These are phyloP conservation scores for Deuterostichococcus epilithicus DNA, from an alignment of 139 green algal species.

Conservation along the genomic window DNA sequence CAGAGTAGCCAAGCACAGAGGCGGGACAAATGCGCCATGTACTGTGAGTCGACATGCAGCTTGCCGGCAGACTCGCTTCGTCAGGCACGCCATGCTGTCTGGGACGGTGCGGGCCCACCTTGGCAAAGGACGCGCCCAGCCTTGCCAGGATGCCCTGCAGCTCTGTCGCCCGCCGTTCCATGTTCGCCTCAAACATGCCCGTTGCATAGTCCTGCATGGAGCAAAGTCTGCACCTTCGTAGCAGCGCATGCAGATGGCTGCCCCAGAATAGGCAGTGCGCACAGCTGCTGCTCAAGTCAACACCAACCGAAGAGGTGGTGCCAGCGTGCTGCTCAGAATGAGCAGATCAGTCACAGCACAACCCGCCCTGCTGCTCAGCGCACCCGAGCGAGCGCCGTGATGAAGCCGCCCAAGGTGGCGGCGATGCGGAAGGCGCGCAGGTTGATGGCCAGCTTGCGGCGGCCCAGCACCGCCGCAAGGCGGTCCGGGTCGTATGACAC, in stretches of 20 bases:
- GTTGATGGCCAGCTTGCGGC: constrained; percentile 49
- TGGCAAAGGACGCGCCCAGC: constrained; percentile 83
- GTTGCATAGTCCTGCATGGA: constrained; percentile 53
- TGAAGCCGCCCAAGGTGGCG: constrained; percentile 60
- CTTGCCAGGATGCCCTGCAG: constrained; percentile 55
- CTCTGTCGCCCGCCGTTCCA: constrained; percentile 49
- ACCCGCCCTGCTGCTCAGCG: neutral
- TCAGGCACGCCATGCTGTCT: neutral
- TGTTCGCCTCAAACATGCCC: constrained; percentile 59
- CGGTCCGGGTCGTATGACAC: constrained; percentile 73
- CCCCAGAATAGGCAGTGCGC: too few relatives aligned
- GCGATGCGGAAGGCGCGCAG: constrained; percentile 50
- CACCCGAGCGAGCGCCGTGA: constrained; percentile 41
- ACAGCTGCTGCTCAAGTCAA: too few relatives aligned
- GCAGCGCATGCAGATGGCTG: too few relatives aligned
- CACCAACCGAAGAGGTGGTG: neutral
- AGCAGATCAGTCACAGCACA: neutral
- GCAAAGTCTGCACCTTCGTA: neutral
- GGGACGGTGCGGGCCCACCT: too few relatives aligned
- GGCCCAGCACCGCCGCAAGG: constrained; percentile 41
- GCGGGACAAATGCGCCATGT: too few relatives aligned
- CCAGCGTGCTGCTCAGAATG: too few relatives aligned
- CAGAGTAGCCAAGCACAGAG: too few relatives aligned
- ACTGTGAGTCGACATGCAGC: too few relatives aligned
- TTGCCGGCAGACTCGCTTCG: too few relatives aligned